Percentiles rank a stretch among this genome's conserved stretches.
Evolutionary conservation across 1,284 basidiomycete species (phyloP).

Genomic region (Cutaneotrichosporon curvatum): DNA sequence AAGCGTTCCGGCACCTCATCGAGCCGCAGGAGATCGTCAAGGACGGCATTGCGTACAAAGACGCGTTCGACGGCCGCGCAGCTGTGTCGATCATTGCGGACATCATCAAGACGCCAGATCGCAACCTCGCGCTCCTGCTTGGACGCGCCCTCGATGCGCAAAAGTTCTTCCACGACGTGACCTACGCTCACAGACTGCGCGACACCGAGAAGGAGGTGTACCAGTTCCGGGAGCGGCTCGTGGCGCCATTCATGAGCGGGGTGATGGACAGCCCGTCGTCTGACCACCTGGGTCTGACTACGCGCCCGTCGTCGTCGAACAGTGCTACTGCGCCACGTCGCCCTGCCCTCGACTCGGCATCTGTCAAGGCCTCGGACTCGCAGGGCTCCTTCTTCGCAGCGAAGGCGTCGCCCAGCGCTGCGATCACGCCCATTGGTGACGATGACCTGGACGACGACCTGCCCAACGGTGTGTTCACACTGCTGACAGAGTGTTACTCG

Average conservation of each 20-base stretch:
- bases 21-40: slow-evolving; percentile 72
- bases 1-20: slow-evolving; percentile 82
- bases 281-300: slow-evolving; percentile 12
- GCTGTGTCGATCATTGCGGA: slow-evolving; percentile 94
- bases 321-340: slow-evolving; percentile 6
- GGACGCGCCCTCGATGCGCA: slow-evolving; percentile 94
- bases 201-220: slow-evolving; percentile 87
- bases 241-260: slow-evolving; percentile 36
- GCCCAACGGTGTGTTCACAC: slow-evolving; percentile 92
- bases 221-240: slow-evolving; percentile 60
- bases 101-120: slow-evolving; percentile 96
- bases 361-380: slow-evolving; percentile 7
- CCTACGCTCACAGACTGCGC: slow-evolving; percentile 91
- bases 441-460: slow-evolving; percentile 53
- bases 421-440: not conserved
- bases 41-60: slow-evolving; percentile 91
- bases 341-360: slow-evolving; percentile 1
- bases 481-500: slow-evolving; percentile 95
- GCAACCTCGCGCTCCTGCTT: slow-evolving; percentile 87
- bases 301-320: slow-evolving; percentile 23
- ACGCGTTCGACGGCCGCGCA: slow-evolving; percentile 92
- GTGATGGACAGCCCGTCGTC: slow-evolving; percentile 23
- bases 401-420: not conserved
- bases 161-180: slow-evolving; percentile 99
- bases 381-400: slow-evolving; percentile 21